phyloP scores from a whole-genome alignment of 768 basidiomycete species.

The Suillus fuscotomentosus region DNA sequence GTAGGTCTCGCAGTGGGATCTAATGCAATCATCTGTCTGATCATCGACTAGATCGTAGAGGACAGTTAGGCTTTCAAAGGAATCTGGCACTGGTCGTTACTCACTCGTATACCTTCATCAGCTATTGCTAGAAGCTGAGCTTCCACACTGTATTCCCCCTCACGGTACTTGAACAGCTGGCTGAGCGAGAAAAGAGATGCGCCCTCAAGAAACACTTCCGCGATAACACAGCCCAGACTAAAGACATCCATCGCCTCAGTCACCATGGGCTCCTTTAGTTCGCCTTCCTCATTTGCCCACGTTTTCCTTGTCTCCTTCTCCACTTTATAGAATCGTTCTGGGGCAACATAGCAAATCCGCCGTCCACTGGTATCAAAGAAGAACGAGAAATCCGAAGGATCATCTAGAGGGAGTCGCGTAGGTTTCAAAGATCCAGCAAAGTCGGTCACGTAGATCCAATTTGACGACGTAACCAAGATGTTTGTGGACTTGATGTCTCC shows the following conservation, averaged over 20 bases:
- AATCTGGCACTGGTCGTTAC: slow-evolving; percentile 27
- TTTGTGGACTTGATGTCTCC: slow-evolving; percentile 99
- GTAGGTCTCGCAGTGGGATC: slow-evolving; percentile 76
- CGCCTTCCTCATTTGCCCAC: slow-evolving; percentile 46
- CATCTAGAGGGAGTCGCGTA: slow-evolving; percentile 91
- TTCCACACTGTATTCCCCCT: slow-evolving; percentile 80
- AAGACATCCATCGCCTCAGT: slow-evolving; percentile 99
- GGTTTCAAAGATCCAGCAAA: slow-evolving; percentile 94
- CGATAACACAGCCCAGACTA: slow-evolving; percentile 90
- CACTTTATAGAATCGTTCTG: slow-evolving; percentile 90
- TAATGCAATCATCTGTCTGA: slow-evolving; percentile 87
- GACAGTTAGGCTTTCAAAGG: slow-evolving; percentile 20
- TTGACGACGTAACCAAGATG: slow-evolving; percentile 93
- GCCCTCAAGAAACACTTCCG: slow-evolving; percentile 95
- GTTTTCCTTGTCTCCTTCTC: slow-evolving; percentile 71
- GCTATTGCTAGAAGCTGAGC: slow-evolving; percentile 70
- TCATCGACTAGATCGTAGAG: slow-evolving; percentile 59
- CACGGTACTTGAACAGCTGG: slow-evolving; percentile 92
- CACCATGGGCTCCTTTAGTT: slow-evolving; percentile 72
- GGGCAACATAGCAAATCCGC: slow-evolving; percentile 93
- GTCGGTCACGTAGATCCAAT: slow-evolving; percentile 93
- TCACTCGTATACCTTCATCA: slow-evolving; percentile 77
- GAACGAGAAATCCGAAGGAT: slow-evolving; percentile 96
- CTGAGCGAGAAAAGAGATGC: slow-evolving; percentile 90
- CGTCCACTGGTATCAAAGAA: slow-evolving; percentile 96